Evolutionary conservation across 164 flowering plant genomes (phyloP), one percentile per base, ranked within the genome.

Genomic region (Annona squamosa): DNA sequence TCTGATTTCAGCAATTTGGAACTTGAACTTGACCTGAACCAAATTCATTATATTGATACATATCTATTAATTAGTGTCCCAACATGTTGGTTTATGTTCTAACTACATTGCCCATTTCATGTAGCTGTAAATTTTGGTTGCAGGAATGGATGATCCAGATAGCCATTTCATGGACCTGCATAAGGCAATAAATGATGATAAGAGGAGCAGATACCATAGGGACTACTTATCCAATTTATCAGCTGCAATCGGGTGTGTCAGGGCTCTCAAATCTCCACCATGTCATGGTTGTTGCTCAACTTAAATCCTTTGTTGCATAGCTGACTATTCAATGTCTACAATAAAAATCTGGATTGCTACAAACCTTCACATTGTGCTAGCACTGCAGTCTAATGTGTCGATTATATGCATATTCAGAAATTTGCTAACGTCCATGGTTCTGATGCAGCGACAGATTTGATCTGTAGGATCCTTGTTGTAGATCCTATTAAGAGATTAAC

Each of bases 141-240:
- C 89, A 93, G 98, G 98, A 5, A 82, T 91, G 89, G 98, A 94
- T 85, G 98, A 94, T 75, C 84, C 77, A 66, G 88, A 88, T 62
- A 81, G 74, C 65, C 82, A 81, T 16, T 82, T 77, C 56, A 71
- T 70, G 73, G 1, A 78, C 26, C 65, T 86, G 73, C 76, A 80
- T 48, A 79, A 81, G 69, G 89, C 93, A 68, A 78, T 94, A 72
- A 77, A 87, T 44, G 98, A 94, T 74, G 83, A 86, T 16, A 89
- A 87, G 84, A 88, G 98, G 78, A 94, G 91, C 71, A 67, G 67
- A 48, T 94, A 77, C 77, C 97, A 94, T 78, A 84, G 80, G 63
- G 94, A 94, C 75, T 93, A 91, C 75, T 90, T 94, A 69, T 87
- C 97, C 16, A 91, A 90, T 74, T 78, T 94, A 47, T 90, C 96